Percentiles rank a stretch among this genome's conserved stretches.
Evolutionary conservation across 2,329 filamentous ascomycete genomes (phyloP).

Genomic region (Acarospora socialis): DNA sequence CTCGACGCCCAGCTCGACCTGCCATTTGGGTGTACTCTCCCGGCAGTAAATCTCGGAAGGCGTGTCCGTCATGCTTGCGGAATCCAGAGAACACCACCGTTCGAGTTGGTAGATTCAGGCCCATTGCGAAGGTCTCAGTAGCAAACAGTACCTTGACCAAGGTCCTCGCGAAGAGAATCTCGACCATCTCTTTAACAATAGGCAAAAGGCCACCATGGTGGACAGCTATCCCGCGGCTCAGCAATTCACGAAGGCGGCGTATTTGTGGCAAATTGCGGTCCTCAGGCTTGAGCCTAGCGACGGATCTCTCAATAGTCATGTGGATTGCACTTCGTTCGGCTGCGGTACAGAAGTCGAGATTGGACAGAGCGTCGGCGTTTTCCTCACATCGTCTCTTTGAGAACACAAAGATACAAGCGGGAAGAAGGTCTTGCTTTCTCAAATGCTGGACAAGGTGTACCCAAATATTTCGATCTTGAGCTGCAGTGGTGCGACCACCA

Average conservation of each 20-base stretch:
- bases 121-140: conserved; percentile 98
- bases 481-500: conserved; percentile 73
- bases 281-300: conserved; percentile 80
- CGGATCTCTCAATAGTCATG: conserved; percentile 92
- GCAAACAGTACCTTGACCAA: conserved; percentile 95
- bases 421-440: conserved; percentile 72
- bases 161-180: conserved; percentile 89
- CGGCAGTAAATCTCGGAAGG: conserved; percentile 78
- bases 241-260: conserved; percentile 66
- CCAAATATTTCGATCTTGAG: conserved; percentile 94
- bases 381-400: conserved; percentile 97
- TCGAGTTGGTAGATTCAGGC: conserved; percentile 83
- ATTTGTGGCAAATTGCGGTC: conserved; percentile 88
- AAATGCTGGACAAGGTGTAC: conserved; percentile 88
- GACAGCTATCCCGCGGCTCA: conserved; percentile 81
- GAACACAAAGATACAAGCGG: conserved; percentile 95
- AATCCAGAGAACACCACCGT: conserved; percentile 97
- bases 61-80: conserved; percentile 86
- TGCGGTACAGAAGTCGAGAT: conserved; percentile 87
- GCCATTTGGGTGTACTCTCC: conserved; percentile 99
- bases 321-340: conserved; percentile 92
- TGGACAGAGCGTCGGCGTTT: conserved; percentile 87
- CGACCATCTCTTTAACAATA: conserved; percentile 95
- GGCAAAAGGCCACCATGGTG: conserved; percentile 90
- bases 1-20: conserved; percentile 80